Evolutionary conservation across 2,329 filamentous ascomycete species (phyloP), one percentile per base, ranked within the genome.

Genomic region (Botrytis elliptica): DNA sequence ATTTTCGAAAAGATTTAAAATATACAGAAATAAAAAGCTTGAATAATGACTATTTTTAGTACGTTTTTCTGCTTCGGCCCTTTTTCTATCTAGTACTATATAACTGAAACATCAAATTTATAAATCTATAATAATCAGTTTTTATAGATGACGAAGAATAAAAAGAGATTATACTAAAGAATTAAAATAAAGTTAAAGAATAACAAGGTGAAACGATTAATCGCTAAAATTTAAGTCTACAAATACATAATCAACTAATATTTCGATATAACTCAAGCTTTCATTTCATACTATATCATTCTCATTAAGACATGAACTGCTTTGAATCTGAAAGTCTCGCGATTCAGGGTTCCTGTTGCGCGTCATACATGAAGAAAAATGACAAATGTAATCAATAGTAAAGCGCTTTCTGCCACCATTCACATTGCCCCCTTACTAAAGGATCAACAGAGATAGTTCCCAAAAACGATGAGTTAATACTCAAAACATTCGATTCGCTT

Each of bases 401-500:
- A 18, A 63, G 60, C 14, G 38, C 38, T 63, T 63, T 42, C 12
- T 63, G 36, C 60, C 60, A 63, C 38, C 60, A 63, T n/a, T 63
- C 12, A 63, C 36, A 63, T 40, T 63, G 38, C 20, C 60, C 22
- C 33, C 38, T 42, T 25, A 40, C 36, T 14, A 63, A 42, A 42
- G 60, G 22, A 63, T 63, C 60, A n/a, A 63, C 25, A 40, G 12
- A 40, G 6, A 63, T n/a, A n/a, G 60, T 29, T n/a, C 36, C 60
- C 25, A 63, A 18, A 9, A 63, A 63, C 0, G 60, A 63, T 14
- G 36, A 40, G 65, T 71, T 67, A 8, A 80, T 60, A 16, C 71
- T 64, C 68, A 75, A 63, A 9, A 75, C 64, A 1, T 71, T 75
- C 9, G 62, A 57, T 57, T 77, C 73, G 0, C 52, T 49, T 1